phyloP scores from a whole-genome alignment of 2,329 filamentous ascomycete genomes.

The Coleophoma eucalyptorum region DNA sequence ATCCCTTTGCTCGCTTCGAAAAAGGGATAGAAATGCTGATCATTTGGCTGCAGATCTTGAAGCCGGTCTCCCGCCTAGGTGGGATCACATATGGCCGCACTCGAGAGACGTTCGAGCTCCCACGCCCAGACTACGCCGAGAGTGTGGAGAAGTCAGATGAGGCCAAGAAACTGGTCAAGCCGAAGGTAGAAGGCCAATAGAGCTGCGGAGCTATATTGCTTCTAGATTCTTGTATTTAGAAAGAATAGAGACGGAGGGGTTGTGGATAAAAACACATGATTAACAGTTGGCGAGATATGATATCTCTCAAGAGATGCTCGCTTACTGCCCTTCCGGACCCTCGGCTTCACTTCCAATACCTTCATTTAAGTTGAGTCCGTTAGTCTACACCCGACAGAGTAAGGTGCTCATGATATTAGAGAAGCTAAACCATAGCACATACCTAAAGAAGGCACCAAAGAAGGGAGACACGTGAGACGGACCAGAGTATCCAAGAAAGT shows the following conservation, averaged over 20 bases:
- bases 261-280: background rate
- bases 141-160: slow-evolving; percentile 46
- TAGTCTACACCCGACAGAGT: too few species aligned
- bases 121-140: slow-evolving; percentile 47
- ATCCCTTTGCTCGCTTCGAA: background rate
- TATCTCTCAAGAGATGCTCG: too few species aligned
- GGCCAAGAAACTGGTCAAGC: slow-evolving; percentile 51
- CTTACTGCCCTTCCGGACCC: too few species aligned
- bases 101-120: slow-evolving; percentile 69
- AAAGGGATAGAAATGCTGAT: slow-evolving; percentile 6
- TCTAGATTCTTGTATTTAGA: too few species aligned
- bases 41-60: slow-evolving; percentile 50
- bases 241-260: background rate
- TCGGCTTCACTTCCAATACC: too few species aligned
- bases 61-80: slow-evolving; percentile 74
- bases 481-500: too few species aligned
- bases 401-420: too few species aligned
- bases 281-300: too few species aligned
- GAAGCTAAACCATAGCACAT: too few species aligned
- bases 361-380: too few species aligned
- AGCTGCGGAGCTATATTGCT: background rate
- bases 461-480: too few species aligned
- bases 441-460: too few species aligned
- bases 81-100: slow-evolving; percentile 80
- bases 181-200: slow-evolving; percentile 36